Percentiles rank a stretch among this genome's conserved stretches.
These are phyloP conservation scores for Zygoascus ofunaensis DNA, from an alignment of 805 yeast species.

Conservation along the genomic window DNA sequence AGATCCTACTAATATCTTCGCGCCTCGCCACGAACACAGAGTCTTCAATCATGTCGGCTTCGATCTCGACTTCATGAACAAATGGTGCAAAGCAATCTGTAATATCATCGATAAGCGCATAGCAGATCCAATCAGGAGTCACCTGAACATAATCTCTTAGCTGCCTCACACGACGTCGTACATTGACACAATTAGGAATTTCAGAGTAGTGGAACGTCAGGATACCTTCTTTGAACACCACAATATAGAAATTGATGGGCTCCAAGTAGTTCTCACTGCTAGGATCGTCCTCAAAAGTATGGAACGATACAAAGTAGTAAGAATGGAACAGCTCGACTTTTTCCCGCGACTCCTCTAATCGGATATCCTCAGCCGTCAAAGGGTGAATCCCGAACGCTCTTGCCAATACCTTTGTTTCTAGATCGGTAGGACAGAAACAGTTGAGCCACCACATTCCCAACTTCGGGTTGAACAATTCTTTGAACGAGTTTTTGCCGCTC, in stretches of 20 bases:
- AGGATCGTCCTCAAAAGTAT: conserved; percentile 81
- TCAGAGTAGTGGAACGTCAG: conserved; percentile 53
- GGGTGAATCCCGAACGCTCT: conserved; percentile 97
- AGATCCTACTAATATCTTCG: conserved; percentile 63
- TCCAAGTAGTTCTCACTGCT: conserved; percentile 73
- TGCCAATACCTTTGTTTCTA: conserved; percentile 84
- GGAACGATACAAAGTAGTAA: conserved; percentile 94
- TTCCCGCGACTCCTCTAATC: conserved; percentile 95
- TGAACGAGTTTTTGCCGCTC: conserved; percentile 46
- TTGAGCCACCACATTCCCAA: conserved; percentile 95
- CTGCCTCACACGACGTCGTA: conserved; percentile 55
- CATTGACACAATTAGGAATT: conserved; percentile 49
- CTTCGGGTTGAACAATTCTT: conserved; percentile 59
- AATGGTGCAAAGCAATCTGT: conserved; percentile 58
- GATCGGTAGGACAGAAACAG: conserved; percentile 87
- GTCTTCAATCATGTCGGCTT: conserved; percentile 62
- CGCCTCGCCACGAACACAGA: conserved; percentile 76
- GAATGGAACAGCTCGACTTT: conserved; percentile 86
- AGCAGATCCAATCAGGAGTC: conserved; percentile 56
- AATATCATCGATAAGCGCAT: conserved; percentile 57
- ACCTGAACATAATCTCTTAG: conserved; percentile 52
- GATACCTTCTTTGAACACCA: conserved; percentile 52
- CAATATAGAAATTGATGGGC: conserved; percentile 52
- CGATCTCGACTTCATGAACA: conserved; percentile 48
- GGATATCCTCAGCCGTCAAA: conserved; percentile 91